Evolutionary conservation across 2,329 filamentous ascomycete species (phyloP), one percentile per base, ranked within the genome.

Genomic region (Colletotrichum ledebouriae): DNA sequence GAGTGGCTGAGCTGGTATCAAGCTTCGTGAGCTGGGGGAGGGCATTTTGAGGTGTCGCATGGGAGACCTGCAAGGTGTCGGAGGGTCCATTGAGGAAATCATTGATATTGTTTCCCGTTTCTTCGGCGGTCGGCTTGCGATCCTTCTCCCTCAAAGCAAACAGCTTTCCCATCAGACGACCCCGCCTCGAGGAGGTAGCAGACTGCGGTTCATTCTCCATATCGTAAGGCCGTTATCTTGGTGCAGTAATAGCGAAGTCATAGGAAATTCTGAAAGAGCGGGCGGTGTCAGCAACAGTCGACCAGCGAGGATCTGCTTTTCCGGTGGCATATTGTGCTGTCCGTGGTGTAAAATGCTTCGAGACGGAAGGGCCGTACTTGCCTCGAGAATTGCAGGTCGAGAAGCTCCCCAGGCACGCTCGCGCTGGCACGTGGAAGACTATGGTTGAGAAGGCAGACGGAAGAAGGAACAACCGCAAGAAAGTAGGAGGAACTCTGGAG

Each of bases 121-220:
- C 77, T 64, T 75, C 76, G 17, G 77, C 74, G 17, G 75, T 72
- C 39, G 73, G 71, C 68, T 82, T 83, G 71, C 80, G 77, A 61
- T 83, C 83, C 73, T 81, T 84, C 57, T 83, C 83, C 74, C 81
- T 84, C 70, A 77, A 77, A 64, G 83, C 82, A 74, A 89, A 89
- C 66, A 90, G 80, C 80, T 88, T 89, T 72, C 88, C 88, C 84
- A 90, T 90, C 53, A 90, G 78, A 69, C 88, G 87, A 73, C 84
- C 83, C 73, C 84, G 80, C 76, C 80, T 83, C 41, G 83, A 83
- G 71, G 74, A 73, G 55, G 76, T 75, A 71, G 78, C 72, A 66
- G 75, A 75, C 58, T 78, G 75, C 64, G 78, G 75, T 67, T 83
- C 80, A 78, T 83, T 83, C 74, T 85, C 83, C 81, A 85, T 85